Base-by-base conservation (phyloP, 495 filamentous ascomycete genomes). In the Daldinia loculata region DNA sequence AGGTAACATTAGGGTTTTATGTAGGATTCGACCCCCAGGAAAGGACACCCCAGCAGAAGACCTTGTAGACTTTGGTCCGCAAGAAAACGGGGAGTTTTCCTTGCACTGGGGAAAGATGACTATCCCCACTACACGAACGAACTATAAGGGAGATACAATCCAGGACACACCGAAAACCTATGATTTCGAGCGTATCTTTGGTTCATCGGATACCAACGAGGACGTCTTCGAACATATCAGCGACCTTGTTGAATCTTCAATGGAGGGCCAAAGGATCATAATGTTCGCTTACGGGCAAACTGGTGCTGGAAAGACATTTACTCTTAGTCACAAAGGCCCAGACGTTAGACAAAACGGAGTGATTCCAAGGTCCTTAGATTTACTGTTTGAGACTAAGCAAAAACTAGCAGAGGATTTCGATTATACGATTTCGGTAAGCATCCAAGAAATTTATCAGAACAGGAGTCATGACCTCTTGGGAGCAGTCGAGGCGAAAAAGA, bases 1-100 rank as follows among this genome's bases (percentile, higher is more conserved):
- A 78, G 95, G 95, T 50, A 98, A 98, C 70, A 98, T 99, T 69
- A 91, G 95, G 6, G 96, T 98, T 27, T 97, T 98, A 84, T 97
- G 93, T 75, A 89, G 95, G 68, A 93, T 98, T 24, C 91, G 95
- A 6, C 95, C 95, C 7, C 81, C 90, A 0, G 83, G 93, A 6
- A 74, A 74, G 38, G 75, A 86, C 41, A 81, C 86, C 17, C 45
- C 68, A 0, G 5, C 41, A 4, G 72, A 72, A 7, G 69, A 72
- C 0, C 51, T 76, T 26, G 55, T 59, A 0, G 30, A 75, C 22
- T 67, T 76, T 19, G 63, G 66, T 1, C 56, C 64, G 5, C 50
- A 50, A n/a, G 29, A 68, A 1, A 43, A 2, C 3, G 55, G 58
- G 0, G 43, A 70, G 1, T 57, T 43, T 8, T 36, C 61, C 1